Evolutionary conservation across 2,329 filamentous ascomycete species (phyloP).

Genomic region (Colletotrichum plurivorum): DNA sequence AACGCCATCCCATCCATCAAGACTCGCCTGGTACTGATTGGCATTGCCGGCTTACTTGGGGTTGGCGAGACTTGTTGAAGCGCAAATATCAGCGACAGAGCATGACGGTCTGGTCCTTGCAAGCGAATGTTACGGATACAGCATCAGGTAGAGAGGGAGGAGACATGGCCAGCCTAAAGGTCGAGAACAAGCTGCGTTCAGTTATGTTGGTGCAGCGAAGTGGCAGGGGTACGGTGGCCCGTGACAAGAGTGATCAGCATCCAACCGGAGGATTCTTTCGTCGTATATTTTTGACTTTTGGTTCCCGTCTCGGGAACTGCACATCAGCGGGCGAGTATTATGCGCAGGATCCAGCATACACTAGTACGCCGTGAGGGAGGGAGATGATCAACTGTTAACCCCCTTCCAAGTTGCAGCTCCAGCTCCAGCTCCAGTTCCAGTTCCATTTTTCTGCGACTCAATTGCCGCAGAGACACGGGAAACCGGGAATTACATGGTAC

Average conservation of each 20-base stretch:
- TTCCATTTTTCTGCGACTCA: slow-evolving; percentile 29
- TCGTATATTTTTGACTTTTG: slow-evolving; percentile 33
- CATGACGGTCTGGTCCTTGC: slow-evolving; percentile 15
- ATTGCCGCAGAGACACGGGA: slow-evolving; percentile 8
- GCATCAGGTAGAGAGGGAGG: slow-evolving; percentile 6
- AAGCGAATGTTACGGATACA: slow-evolving; percentile 14
- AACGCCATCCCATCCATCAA: slow-evolving; percentile 23
- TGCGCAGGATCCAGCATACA: background rate
- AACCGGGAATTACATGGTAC: background rate
- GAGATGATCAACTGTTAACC: slow-evolving; percentile 28
- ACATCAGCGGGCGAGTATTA: slow-evolving; percentile 22
- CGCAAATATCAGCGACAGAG: slow-evolving; percentile 18
- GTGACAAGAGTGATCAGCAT: slow-evolving; percentile 5
- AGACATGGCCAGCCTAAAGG: slow-evolving; percentile 13
- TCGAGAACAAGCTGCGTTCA: background rate
- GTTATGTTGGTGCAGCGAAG: background rate
- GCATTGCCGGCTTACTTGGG: background rate
- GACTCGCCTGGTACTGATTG: background rate
- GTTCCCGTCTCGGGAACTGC: slow-evolving; percentile 24
- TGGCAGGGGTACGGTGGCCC: slow-evolving; percentile 21
- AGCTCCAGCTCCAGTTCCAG: background rate
- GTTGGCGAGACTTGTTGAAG: slow-evolving; percentile 10
- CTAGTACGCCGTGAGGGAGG: slow-evolving; percentile 2
- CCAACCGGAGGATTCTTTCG: slow-evolving; percentile 23
- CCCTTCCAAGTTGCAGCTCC: background rate